Conservation (phyloP, 2,329 filamentous ascomycete species). For the Coniochaeta sp. region DNA sequence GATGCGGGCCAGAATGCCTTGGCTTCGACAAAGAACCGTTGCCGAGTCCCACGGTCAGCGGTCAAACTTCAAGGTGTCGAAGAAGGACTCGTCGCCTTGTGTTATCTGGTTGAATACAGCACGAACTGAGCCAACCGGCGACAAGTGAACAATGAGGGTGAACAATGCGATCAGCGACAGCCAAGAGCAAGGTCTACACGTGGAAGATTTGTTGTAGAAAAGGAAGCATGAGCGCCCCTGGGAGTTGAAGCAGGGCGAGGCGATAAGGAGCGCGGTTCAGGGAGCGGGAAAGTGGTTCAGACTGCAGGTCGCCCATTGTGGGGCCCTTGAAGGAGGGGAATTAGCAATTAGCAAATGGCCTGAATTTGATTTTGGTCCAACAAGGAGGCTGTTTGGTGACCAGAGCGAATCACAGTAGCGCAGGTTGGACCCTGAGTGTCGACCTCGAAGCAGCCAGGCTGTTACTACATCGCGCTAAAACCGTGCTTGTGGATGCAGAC, state of each 20-base stretch:
- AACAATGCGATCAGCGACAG: not conserved
- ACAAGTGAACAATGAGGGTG: not conserved
- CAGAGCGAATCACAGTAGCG: not conserved
- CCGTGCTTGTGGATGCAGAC: not conserved
- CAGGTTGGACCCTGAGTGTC: not conserved
- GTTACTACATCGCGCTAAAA: not conserved
- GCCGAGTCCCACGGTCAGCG: not conserved
- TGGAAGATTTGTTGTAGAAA: not conserved
- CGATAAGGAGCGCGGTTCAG: conserved; percentile 1
- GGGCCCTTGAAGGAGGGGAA: not conserved
- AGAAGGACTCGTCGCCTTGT: not conserved
- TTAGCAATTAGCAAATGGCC: not conserved
- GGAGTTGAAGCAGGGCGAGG: not conserved
- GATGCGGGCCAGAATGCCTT: not conserved
- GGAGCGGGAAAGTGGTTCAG: not conserved
- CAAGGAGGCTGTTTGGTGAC: not conserved
- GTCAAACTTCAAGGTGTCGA: not conserved
- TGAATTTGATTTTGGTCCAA: not conserved
- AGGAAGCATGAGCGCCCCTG: not conserved
- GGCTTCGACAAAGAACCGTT: not conserved
- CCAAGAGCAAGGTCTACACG: not conserved
- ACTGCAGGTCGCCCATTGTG: not conserved
- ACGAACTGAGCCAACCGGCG: not conserved
- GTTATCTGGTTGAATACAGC: not conserved
- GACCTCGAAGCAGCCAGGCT: no score